Conservation (phyloP, 495 filamentous ascomycete genomes). For the Apiosordaria backusii region DNA sequence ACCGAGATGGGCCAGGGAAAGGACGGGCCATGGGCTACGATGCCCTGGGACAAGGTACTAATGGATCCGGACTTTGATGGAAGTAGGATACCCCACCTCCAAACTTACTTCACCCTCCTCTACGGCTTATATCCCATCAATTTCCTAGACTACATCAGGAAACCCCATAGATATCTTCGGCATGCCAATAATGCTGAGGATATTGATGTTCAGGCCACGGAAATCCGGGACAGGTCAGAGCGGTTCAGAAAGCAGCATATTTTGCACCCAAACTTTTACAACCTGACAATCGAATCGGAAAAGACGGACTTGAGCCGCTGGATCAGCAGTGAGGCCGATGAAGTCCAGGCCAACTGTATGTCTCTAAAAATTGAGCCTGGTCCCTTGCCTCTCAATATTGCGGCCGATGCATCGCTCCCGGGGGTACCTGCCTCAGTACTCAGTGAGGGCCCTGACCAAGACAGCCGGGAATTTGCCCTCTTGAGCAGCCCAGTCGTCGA, state of each 20-base stretch:
- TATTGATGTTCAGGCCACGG: slow-evolving; percentile 65
- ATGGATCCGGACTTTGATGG: slow-evolving; percentile 56
- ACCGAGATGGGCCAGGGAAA: slow-evolving; percentile 30
- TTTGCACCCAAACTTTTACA: slow-evolving; percentile 72
- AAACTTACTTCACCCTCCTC: slow-evolving; percentile 73
- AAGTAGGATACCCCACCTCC: slow-evolving; percentile 62
- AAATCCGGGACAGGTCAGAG: slow-evolving; percentile 66
- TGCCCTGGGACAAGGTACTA: slow-evolving; percentile 57
- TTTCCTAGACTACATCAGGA: slow-evolving; percentile 71
- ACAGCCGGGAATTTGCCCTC: slow-evolving; percentile 27
- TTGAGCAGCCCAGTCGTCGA: slow-evolving; percentile 35
- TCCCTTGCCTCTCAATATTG: slow-evolving; percentile 6
- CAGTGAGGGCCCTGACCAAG: slow-evolving; percentile 25
- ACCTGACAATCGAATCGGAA: slow-evolving; percentile 65
- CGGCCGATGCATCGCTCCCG: slow-evolving; percentile 6
- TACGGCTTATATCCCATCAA: slow-evolving; percentile 80
- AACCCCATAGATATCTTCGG: slow-evolving; percentile 66
- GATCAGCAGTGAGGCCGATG: slow-evolving; percentile 67
- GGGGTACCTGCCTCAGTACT: neutral
- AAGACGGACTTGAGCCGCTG: slow-evolving; percentile 65
- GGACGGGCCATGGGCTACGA: slow-evolving; percentile 24
- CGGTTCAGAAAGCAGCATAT: slow-evolving; percentile 62
- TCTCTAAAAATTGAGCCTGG: slow-evolving; percentile 39
- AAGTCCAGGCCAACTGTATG: slow-evolving; percentile 68
- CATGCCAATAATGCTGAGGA: slow-evolving; percentile 61